A percentile compares a stretch with the other conserved stretches of the same genome.
Evolutionary conservation across 1,139 yeast genomes (phyloP).

Genomic region (Hanseniaspora uvarum): DNA sequence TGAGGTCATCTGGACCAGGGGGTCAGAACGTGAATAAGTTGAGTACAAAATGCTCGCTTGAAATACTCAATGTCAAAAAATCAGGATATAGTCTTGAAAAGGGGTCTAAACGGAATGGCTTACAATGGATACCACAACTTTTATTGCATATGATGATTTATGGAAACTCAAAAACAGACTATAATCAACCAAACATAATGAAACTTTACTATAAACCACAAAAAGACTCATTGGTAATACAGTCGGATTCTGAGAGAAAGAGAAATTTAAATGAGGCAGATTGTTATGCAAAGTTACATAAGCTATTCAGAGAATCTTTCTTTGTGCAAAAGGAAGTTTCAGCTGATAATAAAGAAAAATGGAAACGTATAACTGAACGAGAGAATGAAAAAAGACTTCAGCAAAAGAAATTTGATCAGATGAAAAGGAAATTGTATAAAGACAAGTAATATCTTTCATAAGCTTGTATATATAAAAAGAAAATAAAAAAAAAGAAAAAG

Average conservation of each 20-base stretch:
- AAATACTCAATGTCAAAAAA: slow-evolving; percentile 43
- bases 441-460: background rate
- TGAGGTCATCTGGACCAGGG: slow-evolving; percentile 84
- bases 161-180: slow-evolving; percentile 36
- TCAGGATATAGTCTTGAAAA: slow-evolving; percentile 8
- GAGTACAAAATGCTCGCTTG: slow-evolving; percentile 65
- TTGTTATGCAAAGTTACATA: slow-evolving; percentile 50
- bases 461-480: background rate
- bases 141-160: slow-evolving; percentile 39
- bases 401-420: slow-evolving; percentile 44
- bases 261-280: slow-evolving; percentile 48
- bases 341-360: slow-evolving; percentile 42
- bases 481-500: background rate
- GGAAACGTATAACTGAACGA: slow-evolving; percentile 43
- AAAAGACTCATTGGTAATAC: slow-evolving; percentile 49
- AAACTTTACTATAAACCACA: slow-evolving; percentile 36
- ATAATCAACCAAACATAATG: slow-evolving; percentile 23
- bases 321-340: slow-evolving; percentile 44
- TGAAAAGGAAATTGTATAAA: slow-evolving; percentile 44
- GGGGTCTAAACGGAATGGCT: slow-evolving; percentile 24
- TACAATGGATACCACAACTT: slow-evolving; percentile 52
- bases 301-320: slow-evolving; percentile 42
- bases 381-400: slow-evolving; percentile 43
- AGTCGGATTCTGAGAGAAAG: slow-evolving; percentile 51
- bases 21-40: slow-evolving; percentile 91